phyloP scores from a whole-genome alignment of 192 early-diverging fungal species.

The Coemansia umbellata region DNA sequence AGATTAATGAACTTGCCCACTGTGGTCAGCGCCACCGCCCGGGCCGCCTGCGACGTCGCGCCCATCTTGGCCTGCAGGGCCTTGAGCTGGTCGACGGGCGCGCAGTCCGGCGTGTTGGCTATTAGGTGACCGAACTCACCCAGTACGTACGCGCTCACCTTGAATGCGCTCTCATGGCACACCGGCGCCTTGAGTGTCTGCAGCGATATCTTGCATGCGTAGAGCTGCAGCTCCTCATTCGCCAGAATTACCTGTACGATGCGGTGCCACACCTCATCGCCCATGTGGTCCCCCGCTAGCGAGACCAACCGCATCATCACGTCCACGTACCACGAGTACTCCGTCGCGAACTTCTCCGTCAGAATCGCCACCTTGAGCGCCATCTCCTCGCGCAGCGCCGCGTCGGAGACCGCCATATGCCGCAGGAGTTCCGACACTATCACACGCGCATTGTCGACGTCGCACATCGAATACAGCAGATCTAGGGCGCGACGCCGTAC shows the following conservation, averaged over 20 bases:
- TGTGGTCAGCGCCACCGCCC: slow-evolving; percentile 83
- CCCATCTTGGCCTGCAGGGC: slow-evolving; percentile 90
- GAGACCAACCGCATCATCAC: slow-evolving; percentile 94
- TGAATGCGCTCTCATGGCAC: slow-evolving; percentile 94
- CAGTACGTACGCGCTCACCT: slow-evolving; percentile 93
- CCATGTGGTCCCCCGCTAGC: slow-evolving; percentile 92
- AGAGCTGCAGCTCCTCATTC: slow-evolving; percentile 92
- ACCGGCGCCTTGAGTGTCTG: slow-evolving; percentile 80
- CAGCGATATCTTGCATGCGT: slow-evolving; percentile 81
- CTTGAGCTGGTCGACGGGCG: slow-evolving; percentile 93
- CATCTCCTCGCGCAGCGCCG: slow-evolving; percentile 92
- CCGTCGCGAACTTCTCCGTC: slow-evolving; percentile 95
- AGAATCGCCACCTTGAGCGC: slow-evolving; percentile 98
- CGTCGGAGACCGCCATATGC: slow-evolving; percentile 86
- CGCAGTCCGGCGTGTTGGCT: slow-evolving; percentile 77
- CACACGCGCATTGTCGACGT: slow-evolving; percentile 73
- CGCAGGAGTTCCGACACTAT: slow-evolving; percentile 91
- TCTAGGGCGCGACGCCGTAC: slow-evolving; percentile 93
- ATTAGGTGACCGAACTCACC: slow-evolving; percentile 98
- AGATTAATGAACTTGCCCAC: slow-evolving; percentile 96
- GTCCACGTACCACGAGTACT: slow-evolving; percentile 98
- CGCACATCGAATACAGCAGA: slow-evolving; percentile 97
- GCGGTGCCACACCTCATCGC: slow-evolving; percentile 97
- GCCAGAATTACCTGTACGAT: slow-evolving; percentile 96
- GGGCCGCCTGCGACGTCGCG: slow-evolving; percentile 70